phyloP scores from a whole-genome alignment of 148 eudicot species.

The Rhododendron molle region DNA sequence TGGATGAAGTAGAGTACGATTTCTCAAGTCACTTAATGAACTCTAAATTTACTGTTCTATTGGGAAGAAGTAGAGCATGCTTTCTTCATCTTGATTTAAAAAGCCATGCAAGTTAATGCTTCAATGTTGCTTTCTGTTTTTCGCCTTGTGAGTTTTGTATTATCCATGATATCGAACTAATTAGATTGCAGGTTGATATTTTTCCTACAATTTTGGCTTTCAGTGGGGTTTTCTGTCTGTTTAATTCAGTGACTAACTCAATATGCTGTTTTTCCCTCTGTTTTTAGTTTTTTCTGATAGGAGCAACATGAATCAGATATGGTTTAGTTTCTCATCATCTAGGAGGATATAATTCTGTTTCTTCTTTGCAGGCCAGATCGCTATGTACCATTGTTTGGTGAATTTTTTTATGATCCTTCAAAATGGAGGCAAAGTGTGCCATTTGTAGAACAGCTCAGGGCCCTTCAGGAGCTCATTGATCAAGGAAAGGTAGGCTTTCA shows the following conservation, averaged over 20 bases:
- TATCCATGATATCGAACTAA: background rate
- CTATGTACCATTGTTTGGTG: constrained; percentile 85
- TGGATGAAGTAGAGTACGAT: background rate
- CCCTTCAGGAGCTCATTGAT: constrained; percentile 74
- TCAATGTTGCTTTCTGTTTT: background rate
- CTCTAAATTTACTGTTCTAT: background rate
- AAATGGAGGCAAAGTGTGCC: constrained; percentile 83
- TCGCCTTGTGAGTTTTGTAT: background rate
- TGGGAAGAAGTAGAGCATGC: background rate
- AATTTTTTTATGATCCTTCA: constrained; percentile 60
- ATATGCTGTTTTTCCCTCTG: background rate
- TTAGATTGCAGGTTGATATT: background rate
- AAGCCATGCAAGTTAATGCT: background rate
- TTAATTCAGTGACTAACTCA: background rate
- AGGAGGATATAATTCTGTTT: background rate
- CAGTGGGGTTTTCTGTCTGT: background rate
- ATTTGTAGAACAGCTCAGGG: constrained; percentile 80
- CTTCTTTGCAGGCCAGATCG: constrained; percentile 79
- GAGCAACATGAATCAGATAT: background rate
- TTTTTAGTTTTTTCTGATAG: background rate
- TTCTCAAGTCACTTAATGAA: background rate
- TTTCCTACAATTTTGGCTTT: background rate
- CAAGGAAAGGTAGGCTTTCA: constrained; percentile 73
- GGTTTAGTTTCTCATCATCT: background rate
- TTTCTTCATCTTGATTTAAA: background rate